A percentile compares a stretch with the other conserved stretches of the same genome.
Conservation (phyloP, 257 asterid genomes). For the Paulownia fortunei region DNA sequence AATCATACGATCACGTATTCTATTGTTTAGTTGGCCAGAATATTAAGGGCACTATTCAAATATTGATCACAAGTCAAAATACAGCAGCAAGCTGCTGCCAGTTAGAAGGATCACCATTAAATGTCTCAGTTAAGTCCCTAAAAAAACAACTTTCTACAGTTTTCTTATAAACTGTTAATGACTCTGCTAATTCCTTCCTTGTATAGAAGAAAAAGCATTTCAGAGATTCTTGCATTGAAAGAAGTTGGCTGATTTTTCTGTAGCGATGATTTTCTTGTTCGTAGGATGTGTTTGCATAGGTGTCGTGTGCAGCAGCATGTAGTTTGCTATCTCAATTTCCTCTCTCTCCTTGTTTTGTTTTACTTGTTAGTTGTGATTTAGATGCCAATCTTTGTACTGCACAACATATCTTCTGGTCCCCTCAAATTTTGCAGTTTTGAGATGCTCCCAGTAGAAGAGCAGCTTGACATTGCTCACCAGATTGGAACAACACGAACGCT, state of each 20-base stretch:
- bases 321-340: background rate
- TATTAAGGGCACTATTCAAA: background rate
- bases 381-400: background rate
- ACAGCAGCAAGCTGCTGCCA: background rate
- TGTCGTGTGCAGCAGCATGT: too few relatives aligned
- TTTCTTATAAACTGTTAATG: too few relatives aligned
- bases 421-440: constrained; percentile 64
- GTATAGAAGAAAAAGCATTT: too few relatives aligned
- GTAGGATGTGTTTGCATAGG: background rate
- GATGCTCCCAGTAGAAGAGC: constrained; percentile 86
- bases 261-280: too few relatives aligned
- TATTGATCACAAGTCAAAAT: background rate
- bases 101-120: background rate
- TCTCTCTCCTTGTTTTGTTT: background rate
- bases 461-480: constrained; percentile 83
- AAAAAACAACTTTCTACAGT: too few relatives aligned
- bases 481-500: constrained; percentile 87
- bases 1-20: background rate
- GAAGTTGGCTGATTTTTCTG: background rate
- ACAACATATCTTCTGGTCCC: constrained; percentile 3
- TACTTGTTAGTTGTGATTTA: background rate
- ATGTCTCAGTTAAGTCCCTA: too few relatives aligned
- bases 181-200: too few relatives aligned
- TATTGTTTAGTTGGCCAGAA: background rate
- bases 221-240: background rate